Evolutionary conservation across 2,329 filamentous ascomycete species (phyloP).

Genomic region (Microcyclosporella mali): DNA sequence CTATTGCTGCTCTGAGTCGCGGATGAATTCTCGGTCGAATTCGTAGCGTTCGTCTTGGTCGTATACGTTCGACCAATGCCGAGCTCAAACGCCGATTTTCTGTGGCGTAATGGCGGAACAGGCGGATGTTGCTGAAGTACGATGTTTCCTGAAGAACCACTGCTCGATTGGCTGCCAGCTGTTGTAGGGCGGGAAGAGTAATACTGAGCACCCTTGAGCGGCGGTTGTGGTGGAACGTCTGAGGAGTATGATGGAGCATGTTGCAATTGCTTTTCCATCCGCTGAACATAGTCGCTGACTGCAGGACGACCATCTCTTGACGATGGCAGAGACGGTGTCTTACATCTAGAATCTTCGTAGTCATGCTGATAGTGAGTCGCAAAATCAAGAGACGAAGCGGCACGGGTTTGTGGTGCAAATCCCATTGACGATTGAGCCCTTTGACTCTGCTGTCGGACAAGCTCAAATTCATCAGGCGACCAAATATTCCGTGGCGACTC

Average conservation of each 20-base stretch:
- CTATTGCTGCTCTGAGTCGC: conserved; percentile 61
- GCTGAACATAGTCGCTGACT: conserved; percentile 77
- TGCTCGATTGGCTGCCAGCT: conserved; percentile 24
- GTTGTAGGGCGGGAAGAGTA: conserved; percentile 22
- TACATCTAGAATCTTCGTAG: conserved; percentile 45
- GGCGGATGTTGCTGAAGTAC: conserved; percentile 37
- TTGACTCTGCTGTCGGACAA: conserved; percentile 40
- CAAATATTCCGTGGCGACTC: conserved; percentile 64
- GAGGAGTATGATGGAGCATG: conserved; percentile 54
- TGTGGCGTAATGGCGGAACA: conserved; percentile 44
- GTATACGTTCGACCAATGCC: conserved; percentile 70
- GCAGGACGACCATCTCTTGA: conserved; percentile 55
- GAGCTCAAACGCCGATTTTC: conserved; percentile 75
- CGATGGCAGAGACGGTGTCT: conserved; percentile 37
- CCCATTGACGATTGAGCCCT: conserved; percentile 70
- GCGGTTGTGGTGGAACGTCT: conserved; percentile 33
- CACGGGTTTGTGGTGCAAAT: conserved; percentile 46
- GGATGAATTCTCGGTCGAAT: conserved; percentile 53
- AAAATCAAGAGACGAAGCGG: conserved; percentile 70
- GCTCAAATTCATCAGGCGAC: conserved; percentile 82
- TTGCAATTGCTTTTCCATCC: conserved; percentile 79
- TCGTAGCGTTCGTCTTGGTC: conserved; percentile 79
- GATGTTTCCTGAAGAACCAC: conserved; percentile 16
- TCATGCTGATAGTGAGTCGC: conserved; percentile 33
- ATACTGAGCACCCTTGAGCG: conserved; percentile 27